Evolutionary conservation across 2,329 filamentous ascomycete species (phyloP).

Genomic region (Fusarium sp.): DNA sequence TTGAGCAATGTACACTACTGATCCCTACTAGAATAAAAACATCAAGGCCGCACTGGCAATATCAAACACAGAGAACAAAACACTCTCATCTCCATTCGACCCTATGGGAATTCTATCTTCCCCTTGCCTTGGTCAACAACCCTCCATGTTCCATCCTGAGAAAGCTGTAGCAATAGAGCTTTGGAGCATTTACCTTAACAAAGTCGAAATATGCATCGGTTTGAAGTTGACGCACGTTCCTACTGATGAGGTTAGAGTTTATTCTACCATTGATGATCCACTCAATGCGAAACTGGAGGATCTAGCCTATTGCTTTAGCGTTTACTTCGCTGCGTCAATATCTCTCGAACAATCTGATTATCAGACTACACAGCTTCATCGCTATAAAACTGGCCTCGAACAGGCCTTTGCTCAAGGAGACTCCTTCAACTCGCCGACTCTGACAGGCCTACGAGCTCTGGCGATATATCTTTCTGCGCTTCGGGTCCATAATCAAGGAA

Average conservation of each 20-base stretch:
- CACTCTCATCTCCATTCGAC: not conserved
- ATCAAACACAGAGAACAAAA: accelerated
- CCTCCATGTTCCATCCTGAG: not conserved
- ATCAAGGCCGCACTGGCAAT: not conserved
- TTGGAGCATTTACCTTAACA: slow-evolving; percentile 1
- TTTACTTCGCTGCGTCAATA: slow-evolving; percentile 6
- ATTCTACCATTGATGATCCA: slow-evolving; percentile 1
- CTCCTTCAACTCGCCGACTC: not conserved
- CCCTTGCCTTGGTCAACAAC: not conserved
- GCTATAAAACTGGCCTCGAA: slow-evolving; percentile 2
- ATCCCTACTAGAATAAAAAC: not conserved
- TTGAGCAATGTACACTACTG: accelerated
- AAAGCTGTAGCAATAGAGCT: not conserved
- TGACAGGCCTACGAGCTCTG: slow-evolving; percentile 7
- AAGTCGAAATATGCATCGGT: not conserved
- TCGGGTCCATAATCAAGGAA: slow-evolving; percentile 7
- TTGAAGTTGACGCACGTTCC: slow-evolving; percentile 3
- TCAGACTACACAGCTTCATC: not conserved
- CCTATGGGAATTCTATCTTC: not conserved
- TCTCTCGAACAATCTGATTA: not conserved
- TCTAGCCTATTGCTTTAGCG: slow-evolving; percentile 8
- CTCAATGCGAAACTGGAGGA: not conserved
- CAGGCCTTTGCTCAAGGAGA: not conserved
- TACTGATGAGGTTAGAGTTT: slow-evolving; percentile 8
- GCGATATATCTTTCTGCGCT: slow-evolving; percentile 16